Evolutionary conservation across 768 basidiomycete genomes (phyloP).

Genomic region (Pulveroboletus sp.): DNA sequence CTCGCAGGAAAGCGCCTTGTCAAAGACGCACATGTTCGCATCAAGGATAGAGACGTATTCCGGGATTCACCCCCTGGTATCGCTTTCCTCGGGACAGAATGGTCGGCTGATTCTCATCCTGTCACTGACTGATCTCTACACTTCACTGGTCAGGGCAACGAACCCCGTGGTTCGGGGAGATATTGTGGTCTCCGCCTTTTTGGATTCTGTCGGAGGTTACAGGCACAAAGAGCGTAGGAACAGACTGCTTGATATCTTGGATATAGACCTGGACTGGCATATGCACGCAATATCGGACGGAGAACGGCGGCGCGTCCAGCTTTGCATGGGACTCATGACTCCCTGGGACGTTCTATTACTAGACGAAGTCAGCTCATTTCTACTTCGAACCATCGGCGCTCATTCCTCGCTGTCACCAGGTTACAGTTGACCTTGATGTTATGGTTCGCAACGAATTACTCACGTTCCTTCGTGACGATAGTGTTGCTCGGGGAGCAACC

Average conservation of each 20-base stretch:
- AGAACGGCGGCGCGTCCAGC: conserved; percentile 87
- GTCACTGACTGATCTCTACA: not conserved
- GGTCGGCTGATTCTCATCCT: conserved; percentile 43
- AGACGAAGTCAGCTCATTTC: conserved; percentile 65
- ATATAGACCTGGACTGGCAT: conserved; percentile 94
- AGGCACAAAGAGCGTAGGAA: conserved; percentile 87
- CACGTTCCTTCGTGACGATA: conserved; percentile 79
- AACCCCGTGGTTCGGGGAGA: conserved; percentile 95
- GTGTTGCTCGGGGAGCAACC: conserved; percentile 73
- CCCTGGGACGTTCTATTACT: conserved; percentile 91
- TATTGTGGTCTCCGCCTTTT: conserved; percentile 86
- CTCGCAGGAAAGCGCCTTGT: conserved; percentile 88
- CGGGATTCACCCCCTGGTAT: conserved; percentile 77
- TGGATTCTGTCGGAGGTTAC: conserved; percentile 98
- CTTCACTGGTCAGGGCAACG: conserved; percentile 66
- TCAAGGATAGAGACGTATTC: conserved; percentile 86
- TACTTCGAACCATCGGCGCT: not conserved
- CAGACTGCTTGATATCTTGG: conserved; percentile 80
- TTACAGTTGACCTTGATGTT: conserved; percentile 96
- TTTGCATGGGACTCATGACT: conserved; percentile 93
- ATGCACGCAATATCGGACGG: conserved; percentile 97
- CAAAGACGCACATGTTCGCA: conserved; percentile 54
- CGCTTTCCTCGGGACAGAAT: conserved; percentile 91
- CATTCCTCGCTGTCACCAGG: conserved; percentile 39
- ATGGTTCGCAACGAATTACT: conserved; percentile 91